These are phyloP conservation scores for Thamnidium elegans DNA, from an alignment of 192 early-diverging fungal genomes.

Conservation along the genomic window DNA sequence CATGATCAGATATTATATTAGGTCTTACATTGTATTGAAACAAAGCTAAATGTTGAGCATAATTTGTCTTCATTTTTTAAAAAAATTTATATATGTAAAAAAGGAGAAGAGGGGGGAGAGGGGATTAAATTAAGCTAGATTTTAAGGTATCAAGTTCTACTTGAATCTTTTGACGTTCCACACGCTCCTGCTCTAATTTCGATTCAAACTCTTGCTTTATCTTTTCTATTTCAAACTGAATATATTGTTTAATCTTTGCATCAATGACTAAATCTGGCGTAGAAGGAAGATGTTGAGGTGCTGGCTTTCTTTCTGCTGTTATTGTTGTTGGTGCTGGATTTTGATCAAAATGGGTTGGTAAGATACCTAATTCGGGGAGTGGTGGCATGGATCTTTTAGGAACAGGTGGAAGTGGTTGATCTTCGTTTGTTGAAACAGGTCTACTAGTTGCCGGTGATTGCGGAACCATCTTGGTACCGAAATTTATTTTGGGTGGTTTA, in stretches of 20 bases:
- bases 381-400: conserved; percentile 16
- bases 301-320: background rate
- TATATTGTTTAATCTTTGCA: conserved; percentile 1
- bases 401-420: conserved; percentile 1
- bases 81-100: too few relatives aligned
- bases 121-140: too few relatives aligned
- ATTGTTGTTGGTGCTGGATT: background rate
- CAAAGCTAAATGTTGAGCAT: conserved; percentile 1
- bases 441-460: background rate
- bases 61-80: conserved; percentile 9
- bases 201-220: conserved; percentile 24
- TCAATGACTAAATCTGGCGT: conserved; percentile 13
- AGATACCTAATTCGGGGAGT: background rate
- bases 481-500: conserved; percentile 12
- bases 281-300: background rate
- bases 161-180: conserved; percentile 20
- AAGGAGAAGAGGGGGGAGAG: too few relatives aligned
- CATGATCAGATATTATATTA: background rate
- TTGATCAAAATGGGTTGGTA: background rate
- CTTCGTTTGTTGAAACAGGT: background rate
- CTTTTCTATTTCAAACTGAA: conserved; percentile 22
- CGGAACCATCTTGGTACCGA: background rate
- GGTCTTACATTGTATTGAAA: background rate
- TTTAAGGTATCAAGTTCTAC: conserved; percentile 24
- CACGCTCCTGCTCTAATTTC: conserved; percentile 21